Evolutionary conservation across 2,329 filamentous ascomycete genomes (phyloP).

Genomic region (Periconia sp.): DNA sequence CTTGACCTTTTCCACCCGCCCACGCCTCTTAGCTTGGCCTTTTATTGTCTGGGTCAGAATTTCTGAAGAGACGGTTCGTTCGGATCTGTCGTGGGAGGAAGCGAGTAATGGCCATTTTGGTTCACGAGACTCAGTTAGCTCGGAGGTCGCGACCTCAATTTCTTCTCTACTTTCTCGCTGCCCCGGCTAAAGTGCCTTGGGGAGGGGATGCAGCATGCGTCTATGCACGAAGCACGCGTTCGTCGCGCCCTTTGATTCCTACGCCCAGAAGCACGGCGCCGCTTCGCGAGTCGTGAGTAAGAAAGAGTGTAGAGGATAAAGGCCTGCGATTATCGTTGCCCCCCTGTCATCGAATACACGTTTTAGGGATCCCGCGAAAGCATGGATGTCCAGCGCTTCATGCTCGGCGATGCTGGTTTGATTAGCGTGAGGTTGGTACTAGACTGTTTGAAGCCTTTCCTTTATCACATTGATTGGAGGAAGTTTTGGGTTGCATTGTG

Average conservation of each 20-base stretch:
- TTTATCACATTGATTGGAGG: slow-evolving; percentile 1
- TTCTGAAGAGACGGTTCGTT: too few species aligned
- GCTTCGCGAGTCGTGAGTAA: neutral
- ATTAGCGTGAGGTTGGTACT: neutral
- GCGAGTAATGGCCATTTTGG: too few species aligned
- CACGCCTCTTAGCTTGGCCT: neutral
- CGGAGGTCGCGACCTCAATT: too few species aligned
- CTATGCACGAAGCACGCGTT: neutral
- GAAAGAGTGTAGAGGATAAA: too few species aligned
- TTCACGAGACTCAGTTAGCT: too few species aligned
- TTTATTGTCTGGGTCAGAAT: neutral
- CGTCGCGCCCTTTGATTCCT: too few species aligned
- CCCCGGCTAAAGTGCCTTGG: too few species aligned
- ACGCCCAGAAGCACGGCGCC: too few species aligned
- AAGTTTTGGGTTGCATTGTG: neutral
- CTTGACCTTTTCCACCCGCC: slow-evolving; percentile 5
- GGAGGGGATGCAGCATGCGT: neutral
- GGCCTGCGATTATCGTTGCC: neutral
- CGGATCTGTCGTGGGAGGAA: too few species aligned
- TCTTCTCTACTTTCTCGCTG: too few species aligned
- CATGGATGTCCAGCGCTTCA: neutral
- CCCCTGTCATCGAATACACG: neutral
- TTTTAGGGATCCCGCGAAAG: neutral
- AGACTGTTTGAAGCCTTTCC: neutral
- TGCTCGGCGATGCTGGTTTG: neutral